Evolutionary conservation across 495 filamentous ascomycete species (phyloP), one percentile per base, ranked within the genome.

Genomic region (Hypoxylon subgilvum): DNA sequence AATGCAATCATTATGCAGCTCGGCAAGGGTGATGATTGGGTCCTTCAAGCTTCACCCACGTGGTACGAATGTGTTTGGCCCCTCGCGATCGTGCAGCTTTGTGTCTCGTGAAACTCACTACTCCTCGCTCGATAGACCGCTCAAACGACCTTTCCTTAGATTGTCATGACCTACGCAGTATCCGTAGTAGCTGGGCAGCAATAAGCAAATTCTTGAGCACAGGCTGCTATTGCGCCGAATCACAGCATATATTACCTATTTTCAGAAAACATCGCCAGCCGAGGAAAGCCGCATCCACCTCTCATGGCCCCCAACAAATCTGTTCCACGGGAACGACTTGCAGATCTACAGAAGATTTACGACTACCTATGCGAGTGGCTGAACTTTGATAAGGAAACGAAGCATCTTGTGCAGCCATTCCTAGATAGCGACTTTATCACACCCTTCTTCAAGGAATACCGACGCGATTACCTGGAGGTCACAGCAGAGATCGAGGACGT

Each of bases 381-480:
- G 9, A 65, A 65, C 27, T 66, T 63, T 32, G 51, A 66, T 43
- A 45, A 52, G 18, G 60, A 50, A 14, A 61, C 60, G 28, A 51
- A 58, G 22, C 54, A 57, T 17, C 18, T 44, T 5, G 38, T 46
- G 34, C 58, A 50, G 22, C 40, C 49, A 8, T 54, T 66, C 2
- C 16, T 69, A 8, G 58, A 63, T 34, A 48, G 66, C 18, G 55
- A 61, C 21, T 66, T 50, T 31, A 36, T 69, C 35, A 38, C 52
- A 32, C 66, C 66, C 1, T 69, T 60, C 51, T 66, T 66, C 12
- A 41, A 28, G 7, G 66, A 69, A 38, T 69, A 63, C 22, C 62
- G 41, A 3, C 57, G 34, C 9, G 58, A 66, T 23, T 66, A 63
- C 39, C 66, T 69, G 6, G 66, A 69, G 30, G 42, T 18, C 3